Conservation (phyloP, 768 basidiomycete species). For the Boletus sp. region DNA sequence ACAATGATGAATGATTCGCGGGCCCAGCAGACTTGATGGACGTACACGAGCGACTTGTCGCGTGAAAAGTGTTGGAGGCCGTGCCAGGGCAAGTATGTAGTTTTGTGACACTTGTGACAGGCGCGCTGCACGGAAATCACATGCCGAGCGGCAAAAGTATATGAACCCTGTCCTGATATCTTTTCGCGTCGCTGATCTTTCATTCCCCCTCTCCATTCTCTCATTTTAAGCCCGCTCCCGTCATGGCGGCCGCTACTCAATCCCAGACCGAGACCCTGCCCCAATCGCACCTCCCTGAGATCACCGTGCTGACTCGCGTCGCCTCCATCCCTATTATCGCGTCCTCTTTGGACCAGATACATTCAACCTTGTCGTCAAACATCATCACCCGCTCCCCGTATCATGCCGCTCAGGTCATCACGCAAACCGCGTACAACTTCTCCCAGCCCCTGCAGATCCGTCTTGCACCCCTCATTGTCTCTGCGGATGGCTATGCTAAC, state of each 20-base stretch:
- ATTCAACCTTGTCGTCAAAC: conserved; percentile 57
- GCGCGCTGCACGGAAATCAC: conserved; percentile 21
- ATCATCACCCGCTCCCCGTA: conserved; percentile 63
- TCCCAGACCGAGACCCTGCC: conserved; percentile 20
- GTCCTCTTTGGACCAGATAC: conserved; percentile 57
- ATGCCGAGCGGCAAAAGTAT: conserved; percentile 21
- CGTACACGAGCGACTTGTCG: neutral
- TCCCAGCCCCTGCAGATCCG: conserved; percentile 64
- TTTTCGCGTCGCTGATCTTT: conserved; percentile 2
- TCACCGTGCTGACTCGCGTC: conserved; percentile 62
- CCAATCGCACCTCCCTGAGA: conserved; percentile 39
- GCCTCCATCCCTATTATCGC: conserved; percentile 72
- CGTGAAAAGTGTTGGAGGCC: conserved; percentile 10
- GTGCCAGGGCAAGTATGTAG: neutral
- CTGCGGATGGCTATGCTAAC: conserved; percentile 67
- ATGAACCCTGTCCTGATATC: conserved; percentile 24
- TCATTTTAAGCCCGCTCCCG: neutral
- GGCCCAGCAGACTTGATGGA: neutral
- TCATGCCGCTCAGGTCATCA: conserved; percentile 58
- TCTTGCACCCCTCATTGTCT: conserved; percentile 61
- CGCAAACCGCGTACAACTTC: conserved; percentile 54
- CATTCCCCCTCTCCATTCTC: conserved; percentile 1
- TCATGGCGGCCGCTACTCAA: conserved; percentile 38
- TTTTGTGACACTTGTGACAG: conserved; percentile 26
- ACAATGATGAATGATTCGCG: neutral